Evolutionary conservation across 768 basidiomycete genomes (phyloP).

Genomic region (Auricularia sp.): DNA sequence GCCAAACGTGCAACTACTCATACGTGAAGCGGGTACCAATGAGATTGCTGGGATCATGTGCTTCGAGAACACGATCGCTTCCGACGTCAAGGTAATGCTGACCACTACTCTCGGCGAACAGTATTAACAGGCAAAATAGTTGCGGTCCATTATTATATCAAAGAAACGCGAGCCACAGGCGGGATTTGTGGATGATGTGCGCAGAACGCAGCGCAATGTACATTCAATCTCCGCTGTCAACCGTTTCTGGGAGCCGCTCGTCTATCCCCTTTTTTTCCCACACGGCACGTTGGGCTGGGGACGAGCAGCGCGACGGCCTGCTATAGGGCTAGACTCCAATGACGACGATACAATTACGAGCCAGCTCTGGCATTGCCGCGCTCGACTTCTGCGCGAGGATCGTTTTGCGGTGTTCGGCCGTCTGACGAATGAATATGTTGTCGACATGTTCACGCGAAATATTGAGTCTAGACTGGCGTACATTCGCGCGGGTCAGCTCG

Average conservation of each 20-base stretch:
- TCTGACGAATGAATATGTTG: slow-evolving; percentile 25
- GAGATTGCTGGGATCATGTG: background rate
- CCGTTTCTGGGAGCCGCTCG: slow-evolving; percentile 28
- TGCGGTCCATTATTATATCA: too few relatives aligned
- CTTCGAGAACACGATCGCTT: background rate
- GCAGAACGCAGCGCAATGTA: background rate
- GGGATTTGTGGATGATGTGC: too few relatives aligned
- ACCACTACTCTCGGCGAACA: too few relatives aligned
- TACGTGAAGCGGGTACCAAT: background rate
- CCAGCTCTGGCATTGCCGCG: too few relatives aligned
- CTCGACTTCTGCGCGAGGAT: too few relatives aligned
- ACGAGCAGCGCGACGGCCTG: slow-evolving; percentile 18
- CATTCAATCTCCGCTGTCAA: slow-evolving; percentile 19
- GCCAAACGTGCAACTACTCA: slow-evolving; percentile 3
- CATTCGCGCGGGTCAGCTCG: slow-evolving; percentile 22
- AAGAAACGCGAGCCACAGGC: too few relatives aligned
- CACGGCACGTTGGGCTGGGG: slow-evolving; percentile 29
- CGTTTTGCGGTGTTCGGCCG: slow-evolving; percentile 28
- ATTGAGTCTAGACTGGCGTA: slow-evolving; percentile 24
- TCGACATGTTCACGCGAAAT: slow-evolving; percentile 30
- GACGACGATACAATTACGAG: too few relatives aligned
- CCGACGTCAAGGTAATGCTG: background rate
- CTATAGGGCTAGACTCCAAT: too few relatives aligned
- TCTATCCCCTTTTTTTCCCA: slow-evolving; percentile 30
- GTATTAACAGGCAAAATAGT: too few relatives aligned